Conservation (phyloP, 257 asterid species). For the Cynanchum wilfordii region DNA sequence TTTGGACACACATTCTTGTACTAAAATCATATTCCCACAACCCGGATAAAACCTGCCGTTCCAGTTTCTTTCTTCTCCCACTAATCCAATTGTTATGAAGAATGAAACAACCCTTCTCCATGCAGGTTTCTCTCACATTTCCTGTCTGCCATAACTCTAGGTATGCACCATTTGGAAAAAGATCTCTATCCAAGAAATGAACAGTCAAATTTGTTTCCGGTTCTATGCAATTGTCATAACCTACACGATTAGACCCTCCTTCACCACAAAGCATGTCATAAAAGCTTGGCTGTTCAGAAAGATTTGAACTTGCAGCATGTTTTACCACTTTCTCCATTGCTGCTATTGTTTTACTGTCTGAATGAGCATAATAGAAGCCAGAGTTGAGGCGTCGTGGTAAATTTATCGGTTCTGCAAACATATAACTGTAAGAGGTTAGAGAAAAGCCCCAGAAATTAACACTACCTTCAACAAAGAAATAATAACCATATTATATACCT, state of each 20-base stretch:
- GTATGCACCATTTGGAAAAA: constrained; percentile 89
- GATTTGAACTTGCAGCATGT: constrained; percentile 68
- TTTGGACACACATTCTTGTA: constrained; percentile 68
- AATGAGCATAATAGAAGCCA: constrained; percentile 78
- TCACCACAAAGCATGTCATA: constrained; percentile 82
- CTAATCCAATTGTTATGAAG: constrained; percentile 86
- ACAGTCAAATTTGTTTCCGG: constrained; percentile 61
- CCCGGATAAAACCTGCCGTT: constrained; percentile 68
- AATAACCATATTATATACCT: constrained; percentile 30
- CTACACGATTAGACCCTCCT: constrained; percentile 60
- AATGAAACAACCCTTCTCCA: constrained; percentile 46
- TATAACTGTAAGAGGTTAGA: neutral
- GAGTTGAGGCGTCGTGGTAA: constrained; percentile 92
- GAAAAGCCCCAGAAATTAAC: neutral
- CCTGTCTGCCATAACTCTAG: constrained; percentile 58
- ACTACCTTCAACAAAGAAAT: neutral
- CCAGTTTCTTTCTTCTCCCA: constrained; percentile 69
- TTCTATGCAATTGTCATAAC: constrained; percentile 63
- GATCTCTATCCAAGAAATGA: constrained; percentile 68
- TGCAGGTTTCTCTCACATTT: constrained; percentile 48
- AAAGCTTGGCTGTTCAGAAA: constrained; percentile 94
- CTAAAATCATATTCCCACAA: constrained; percentile 81
- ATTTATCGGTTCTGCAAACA: constrained; percentile 75
- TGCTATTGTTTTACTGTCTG: constrained; percentile 56
- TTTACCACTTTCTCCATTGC: constrained; percentile 77